Base-by-base conservation (phyloP, 2,329 filamentous ascomycete species). In the Neocucurbitaria cava region DNA sequence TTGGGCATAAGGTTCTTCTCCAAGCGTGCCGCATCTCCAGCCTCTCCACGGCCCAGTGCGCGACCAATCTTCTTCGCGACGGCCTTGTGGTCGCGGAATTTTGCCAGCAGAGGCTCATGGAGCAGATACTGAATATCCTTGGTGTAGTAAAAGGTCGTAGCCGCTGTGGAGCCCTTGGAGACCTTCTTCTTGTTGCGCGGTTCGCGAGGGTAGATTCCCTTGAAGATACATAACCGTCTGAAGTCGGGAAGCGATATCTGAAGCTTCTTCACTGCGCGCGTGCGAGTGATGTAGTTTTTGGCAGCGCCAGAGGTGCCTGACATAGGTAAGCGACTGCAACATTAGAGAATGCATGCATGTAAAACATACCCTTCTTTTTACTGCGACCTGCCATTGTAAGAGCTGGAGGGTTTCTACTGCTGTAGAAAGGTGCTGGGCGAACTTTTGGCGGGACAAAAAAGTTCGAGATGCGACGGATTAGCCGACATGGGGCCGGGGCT, bases 81-180 rank as follows among this genome's bases (percentile, higher is more conserved):
- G 6, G 90, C 85, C 80, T 99, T 99, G 77, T 98, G 95, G 61
- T 99, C 95, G 74, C 95, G 90, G 82, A 99, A 98, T 78, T 96
- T 97, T 70, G 87, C 85, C 54, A 99, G 84, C 5, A 99, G 85
- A 26, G 95, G 96, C 79, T 99, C 95, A 78, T 99, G 95, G 55
- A 98, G 88, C 47, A 99, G 89, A 72, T 97, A 99, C 79, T 98
- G 94, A 66, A 99, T 97, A 76, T 99, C 95, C 82, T 96, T 96
- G 74, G 93, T 87, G 78, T 88, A 89, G 80, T 89, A 89, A 76
- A 98, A 99, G 59, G 95, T 99, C 24, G 94, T 98, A 51, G 90
- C 93, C 58, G 89, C 88, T 31, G 91, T 96, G 23, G 92, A 87
- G 56, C 91, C 92, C 79, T 96, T 96, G 74, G 90, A 91, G 38